Conservation (phyloP, 108 stramenopile genomes). For the Discostella pseudostelligera region DNA sequence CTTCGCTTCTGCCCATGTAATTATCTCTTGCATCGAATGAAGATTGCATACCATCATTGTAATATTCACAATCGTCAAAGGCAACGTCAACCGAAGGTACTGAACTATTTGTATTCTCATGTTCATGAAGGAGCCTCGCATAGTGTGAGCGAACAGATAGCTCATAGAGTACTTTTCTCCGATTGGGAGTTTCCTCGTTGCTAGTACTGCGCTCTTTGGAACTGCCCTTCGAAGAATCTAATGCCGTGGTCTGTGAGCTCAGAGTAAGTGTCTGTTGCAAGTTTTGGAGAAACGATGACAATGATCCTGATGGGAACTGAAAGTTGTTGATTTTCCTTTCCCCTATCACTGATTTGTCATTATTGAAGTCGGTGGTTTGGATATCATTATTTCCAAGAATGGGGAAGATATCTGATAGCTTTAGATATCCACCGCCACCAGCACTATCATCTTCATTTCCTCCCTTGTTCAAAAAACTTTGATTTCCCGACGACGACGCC, state of each 20-base stretch:
- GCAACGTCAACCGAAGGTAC: conserved; percentile 3
- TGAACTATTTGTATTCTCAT: conserved; percentile 8
- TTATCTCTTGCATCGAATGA: conserved; percentile 7
- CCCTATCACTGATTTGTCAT: no score
- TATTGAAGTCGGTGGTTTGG: no score
- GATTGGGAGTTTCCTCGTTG: conserved; percentile 10
- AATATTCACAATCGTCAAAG: conserved; percentile 16
- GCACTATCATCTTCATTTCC: background rate
- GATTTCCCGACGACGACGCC: conserved; percentile 1
- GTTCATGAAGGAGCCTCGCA: conserved; percentile 12
- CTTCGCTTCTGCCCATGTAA: no score
- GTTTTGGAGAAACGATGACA: no score
- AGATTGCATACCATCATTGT: conserved; percentile 31
- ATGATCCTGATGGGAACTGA: no score
- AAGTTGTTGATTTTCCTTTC: no score
- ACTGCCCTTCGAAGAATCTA: background rate
- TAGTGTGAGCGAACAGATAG: conserved; percentile 35
- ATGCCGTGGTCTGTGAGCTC: no score
- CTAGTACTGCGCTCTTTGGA: background rate
- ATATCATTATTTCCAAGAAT: no score
- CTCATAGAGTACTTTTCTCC: conserved; percentile 38
- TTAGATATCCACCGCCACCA: background rate
- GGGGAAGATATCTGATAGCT: no score
- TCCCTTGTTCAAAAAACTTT: background rate
- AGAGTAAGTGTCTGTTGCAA: no score